Conservation (phyloP, 2,329 filamentous ascomycete genomes). For the Sporothrix pseudoabietina region DNA sequence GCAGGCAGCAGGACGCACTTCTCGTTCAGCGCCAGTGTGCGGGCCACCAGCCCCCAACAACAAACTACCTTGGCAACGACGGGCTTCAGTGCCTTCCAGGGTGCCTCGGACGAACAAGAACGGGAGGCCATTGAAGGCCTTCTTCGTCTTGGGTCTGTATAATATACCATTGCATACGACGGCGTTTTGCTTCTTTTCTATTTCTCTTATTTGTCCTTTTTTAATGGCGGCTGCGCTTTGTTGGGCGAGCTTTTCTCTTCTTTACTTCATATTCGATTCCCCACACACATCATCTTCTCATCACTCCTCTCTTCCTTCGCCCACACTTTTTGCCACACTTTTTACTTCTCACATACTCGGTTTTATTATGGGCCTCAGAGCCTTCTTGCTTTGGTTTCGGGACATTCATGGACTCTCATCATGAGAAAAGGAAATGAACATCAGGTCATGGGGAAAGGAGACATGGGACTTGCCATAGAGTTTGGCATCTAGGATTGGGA, state of each 20-base stretch:
- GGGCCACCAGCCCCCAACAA: constrained; percentile 52
- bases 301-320: background rate
- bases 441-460: background rate
- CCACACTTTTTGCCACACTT: background rate
- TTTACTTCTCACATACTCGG: constrained; percentile 10
- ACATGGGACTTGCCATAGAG: background rate
- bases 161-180: constrained; percentile 55
- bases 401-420: constrained; percentile 19
- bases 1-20: constrained; percentile 48
- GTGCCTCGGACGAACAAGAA: constrained; percentile 69
- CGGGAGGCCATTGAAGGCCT: constrained; percentile 80
- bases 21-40: constrained; percentile 51
- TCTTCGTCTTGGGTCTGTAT: constrained; percentile 77
- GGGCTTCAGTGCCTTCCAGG: constrained; percentile 55
- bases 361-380: constrained; percentile 12
- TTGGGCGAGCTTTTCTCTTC: constrained; percentile 15
- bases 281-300: background rate
- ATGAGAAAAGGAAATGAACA: background rate
- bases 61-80: constrained; percentile 40
- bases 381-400: constrained; percentile 20
- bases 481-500: constrained; percentile 5
- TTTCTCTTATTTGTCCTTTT: constrained; percentile 42
- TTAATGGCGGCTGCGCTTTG: constrained; percentile 17
- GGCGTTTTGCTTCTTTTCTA: constrained; percentile 50
- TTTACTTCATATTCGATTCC: background rate